Evolutionary conservation across 73 alveolate genomes (phyloP).

Genomic region (Blepharisma japonicum): DNA sequence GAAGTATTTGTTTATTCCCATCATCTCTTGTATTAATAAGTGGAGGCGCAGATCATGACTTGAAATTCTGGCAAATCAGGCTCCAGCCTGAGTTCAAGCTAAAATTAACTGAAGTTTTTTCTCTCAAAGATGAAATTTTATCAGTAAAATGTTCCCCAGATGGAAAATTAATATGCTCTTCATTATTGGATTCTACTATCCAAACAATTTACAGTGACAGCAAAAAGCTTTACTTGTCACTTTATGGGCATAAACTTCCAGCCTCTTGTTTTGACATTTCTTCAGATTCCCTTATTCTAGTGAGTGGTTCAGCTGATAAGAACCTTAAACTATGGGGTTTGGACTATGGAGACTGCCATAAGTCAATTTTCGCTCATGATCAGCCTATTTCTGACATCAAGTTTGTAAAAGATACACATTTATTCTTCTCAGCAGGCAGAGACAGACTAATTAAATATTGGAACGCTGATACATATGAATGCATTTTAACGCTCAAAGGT

Average conservation of each 20-base stretch:
- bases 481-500: conserved; percentile 69
- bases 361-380: conserved; percentile 80
- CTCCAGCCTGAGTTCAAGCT: conserved; percentile 31
- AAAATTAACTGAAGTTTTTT: conserved; percentile 28
- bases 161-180: conserved; percentile 75
- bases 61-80: conserved; percentile 52
- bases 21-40: not conserved
- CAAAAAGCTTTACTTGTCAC: conserved; percentile 76
- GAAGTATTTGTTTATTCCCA: not conserved
- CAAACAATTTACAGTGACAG: conserved; percentile 69
- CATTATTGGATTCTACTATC: conserved; percentile 83
- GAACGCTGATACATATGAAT: conserved; percentile 86
- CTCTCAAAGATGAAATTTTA: conserved; percentile 43
- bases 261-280: conserved; percentile 79
- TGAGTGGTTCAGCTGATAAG: conserved; percentile 86
- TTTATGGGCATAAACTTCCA: conserved; percentile 93
- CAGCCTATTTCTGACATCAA: conserved; percentile 78
- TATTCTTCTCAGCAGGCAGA: conserved; percentile 77
- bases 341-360: conserved; percentile 95
- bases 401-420: conserved; percentile 88
- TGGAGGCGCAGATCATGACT: conserved; percentile 36
- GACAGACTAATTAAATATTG: conserved; percentile 77
- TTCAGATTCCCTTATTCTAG: conserved; percentile 74
- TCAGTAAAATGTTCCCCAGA: conserved; percentile 61
- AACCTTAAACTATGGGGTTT: conserved; percentile 95